Conservation (phyloP, 495 filamentous ascomycete genomes). For the Aspergillus bridgeri region DNA sequence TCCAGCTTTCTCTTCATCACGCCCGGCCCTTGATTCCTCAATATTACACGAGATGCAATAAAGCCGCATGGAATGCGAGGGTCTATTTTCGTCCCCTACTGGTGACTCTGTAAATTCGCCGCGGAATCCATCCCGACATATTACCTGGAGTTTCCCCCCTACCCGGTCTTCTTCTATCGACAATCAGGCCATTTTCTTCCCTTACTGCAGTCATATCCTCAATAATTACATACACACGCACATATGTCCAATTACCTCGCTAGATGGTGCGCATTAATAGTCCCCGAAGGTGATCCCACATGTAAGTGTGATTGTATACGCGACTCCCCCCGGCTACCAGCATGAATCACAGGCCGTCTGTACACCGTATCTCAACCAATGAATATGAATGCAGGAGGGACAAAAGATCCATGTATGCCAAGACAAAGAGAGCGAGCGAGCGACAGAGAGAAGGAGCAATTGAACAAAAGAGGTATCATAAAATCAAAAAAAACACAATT, state of each 20-base stretch:
- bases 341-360: neutral
- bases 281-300: neutral
- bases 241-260: neutral
- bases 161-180: neutral
- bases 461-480: constrained; percentile 3
- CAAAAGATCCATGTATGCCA: too few species aligned
- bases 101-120: neutral
- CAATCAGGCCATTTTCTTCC: neutral
- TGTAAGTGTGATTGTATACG: neutral
- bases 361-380: neutral
- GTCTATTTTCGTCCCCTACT: neutral
- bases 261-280: neutral
- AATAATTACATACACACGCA: neutral
- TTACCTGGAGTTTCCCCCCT: neutral
- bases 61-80: neutral
- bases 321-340: neutral
- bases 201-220: neutral
- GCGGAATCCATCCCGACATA: neutral
- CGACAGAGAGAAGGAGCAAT: neutral
- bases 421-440: too few species aligned
- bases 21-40: neutral
- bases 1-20: neutral
- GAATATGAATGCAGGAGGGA: too few species aligned
- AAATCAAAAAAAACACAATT: constrained; percentile 2
- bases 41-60: neutral